A percentile compares a stretch with the other conserved stretches of the same genome.
phyloP scores from a whole-genome alignment of 148 eudicot species.

The Arctostaphylos glauca region DNA sequence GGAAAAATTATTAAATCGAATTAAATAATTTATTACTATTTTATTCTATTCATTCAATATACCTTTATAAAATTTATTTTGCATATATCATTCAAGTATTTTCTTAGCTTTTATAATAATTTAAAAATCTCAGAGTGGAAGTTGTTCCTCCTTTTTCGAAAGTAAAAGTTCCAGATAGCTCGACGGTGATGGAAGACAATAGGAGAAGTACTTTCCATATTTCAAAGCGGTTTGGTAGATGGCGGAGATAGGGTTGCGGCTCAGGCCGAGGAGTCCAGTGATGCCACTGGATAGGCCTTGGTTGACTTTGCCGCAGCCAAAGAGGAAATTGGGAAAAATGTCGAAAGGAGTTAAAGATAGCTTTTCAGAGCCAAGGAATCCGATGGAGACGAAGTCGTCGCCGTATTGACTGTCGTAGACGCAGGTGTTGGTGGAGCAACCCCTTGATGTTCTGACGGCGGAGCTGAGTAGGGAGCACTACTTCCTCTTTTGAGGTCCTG shows the following conservation, averaged over 20 bases:
- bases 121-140: background rate
- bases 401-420: slow-evolving; percentile 55
- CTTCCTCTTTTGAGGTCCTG: too few species aligned
- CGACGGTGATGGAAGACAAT: background rate
- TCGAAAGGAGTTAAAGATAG: background rate
- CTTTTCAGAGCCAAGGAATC: background rate
- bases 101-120: too few species aligned
- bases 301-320: slow-evolving; percentile 59
- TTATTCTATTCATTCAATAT: too few species aligned
- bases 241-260: slow-evolving; percentile 38
- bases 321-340: background rate
- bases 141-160: background rate
- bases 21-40: too few species aligned
- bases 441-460: slow-evolving; percentile 39
- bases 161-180: background rate
- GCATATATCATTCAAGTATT: too few species aligned
- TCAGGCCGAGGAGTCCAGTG: slow-evolving; percentile 58
- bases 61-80: too few species aligned
- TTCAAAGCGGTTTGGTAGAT: slow-evolving; percentile 37
- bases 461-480: slow-evolving; percentile 40
- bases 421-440: slow-evolving; percentile 47
- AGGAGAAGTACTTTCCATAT: background rate
- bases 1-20: too few species aligned
- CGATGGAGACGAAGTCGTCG: slow-evolving; percentile 17
- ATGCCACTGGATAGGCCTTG: slow-evolving; percentile 50